Evolutionary conservation across 345 rosid genomes (phyloP).

Genomic region (Ricinus communis): DNA sequence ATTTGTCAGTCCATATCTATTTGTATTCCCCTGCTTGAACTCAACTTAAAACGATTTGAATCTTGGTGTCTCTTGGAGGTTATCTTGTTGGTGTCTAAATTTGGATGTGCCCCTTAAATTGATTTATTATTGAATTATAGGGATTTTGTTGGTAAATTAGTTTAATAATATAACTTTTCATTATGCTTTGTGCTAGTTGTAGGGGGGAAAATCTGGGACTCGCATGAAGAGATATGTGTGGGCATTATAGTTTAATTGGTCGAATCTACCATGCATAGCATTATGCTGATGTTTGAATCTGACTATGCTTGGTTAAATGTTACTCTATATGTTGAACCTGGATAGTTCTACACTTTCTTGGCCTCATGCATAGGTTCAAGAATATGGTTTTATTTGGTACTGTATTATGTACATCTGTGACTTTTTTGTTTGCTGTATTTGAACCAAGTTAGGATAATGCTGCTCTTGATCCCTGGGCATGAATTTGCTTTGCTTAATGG

Average conservation of each 20-base stretch:
- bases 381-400: not conserved
- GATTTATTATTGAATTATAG: not conserved
- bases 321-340: not conserved
- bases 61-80: not conserved
- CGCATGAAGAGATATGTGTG: no score
- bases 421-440: no score
- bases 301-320: not conserved
- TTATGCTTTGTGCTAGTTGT: no score
- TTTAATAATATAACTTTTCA: no score
- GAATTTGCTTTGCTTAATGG: not conserved
- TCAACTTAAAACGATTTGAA: not conserved
- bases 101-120: no score
- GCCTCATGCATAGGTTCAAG: not conserved
- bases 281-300: not conserved
- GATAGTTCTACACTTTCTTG: not conserved
- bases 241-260: no score
- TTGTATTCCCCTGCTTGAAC: not conserved
- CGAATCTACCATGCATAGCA: no score
- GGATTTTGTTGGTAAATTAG: not conserved
- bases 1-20: no score
- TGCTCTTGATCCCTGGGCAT: not conserved
- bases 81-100: not conserved
- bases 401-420: no score
- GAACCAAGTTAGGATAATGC: not conserved
- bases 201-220: no score